Percentiles rank a stretch among this genome's conserved stretches.
Evolutionary conservation across 306 rosid species (phyloP).

Genomic region (Rosa lucieae): DNA sequence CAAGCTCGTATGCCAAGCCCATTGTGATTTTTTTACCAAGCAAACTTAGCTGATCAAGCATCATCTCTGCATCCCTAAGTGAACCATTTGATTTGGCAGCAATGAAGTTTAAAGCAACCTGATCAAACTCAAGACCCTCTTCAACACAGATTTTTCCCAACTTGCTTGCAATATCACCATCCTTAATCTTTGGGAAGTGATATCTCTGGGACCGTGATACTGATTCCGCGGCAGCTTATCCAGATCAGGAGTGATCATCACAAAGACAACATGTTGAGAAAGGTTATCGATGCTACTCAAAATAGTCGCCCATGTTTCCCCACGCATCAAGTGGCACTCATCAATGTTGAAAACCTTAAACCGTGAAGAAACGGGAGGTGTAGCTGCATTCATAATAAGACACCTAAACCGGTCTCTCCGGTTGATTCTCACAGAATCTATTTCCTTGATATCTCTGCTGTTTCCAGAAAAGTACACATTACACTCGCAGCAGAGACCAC

Average conservation of each 20-base stretch:
- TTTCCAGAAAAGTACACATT: conserved; percentile 64
- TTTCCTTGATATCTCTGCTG: conserved; percentile 67
- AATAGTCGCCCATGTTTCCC: conserved; percentile 66
- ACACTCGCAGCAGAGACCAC: conserved; percentile 74
- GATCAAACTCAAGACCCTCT: conserved; percentile 71
- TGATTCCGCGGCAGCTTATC: conserved; percentile 62
- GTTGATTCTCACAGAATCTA: conserved; percentile 73
- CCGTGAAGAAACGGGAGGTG: conserved; percentile 57
- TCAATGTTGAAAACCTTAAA: conserved; percentile 82
- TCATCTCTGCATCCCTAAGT: conserved; percentile 87
- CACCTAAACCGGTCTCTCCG: conserved; percentile 58
- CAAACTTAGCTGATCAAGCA: conserved; percentile 91
- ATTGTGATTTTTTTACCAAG: conserved; percentile 66
- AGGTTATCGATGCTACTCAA: conserved; percentile 57
- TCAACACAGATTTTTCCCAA: conserved; percentile 55
- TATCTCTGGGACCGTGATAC: conserved; percentile 65
- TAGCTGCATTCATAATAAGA: conserved; percentile 55
- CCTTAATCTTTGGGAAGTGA: conserved; percentile 75
- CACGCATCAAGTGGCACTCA: conserved; percentile 71
- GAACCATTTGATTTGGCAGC: conserved; percentile 77
- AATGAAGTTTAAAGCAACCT: conserved; percentile 62
- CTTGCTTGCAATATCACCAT: conserved; percentile 56
- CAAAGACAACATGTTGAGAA: conserved; percentile 62
- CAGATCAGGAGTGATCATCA: conserved; percentile 78
- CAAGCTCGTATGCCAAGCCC: conserved; percentile 67